Base-by-base conservation (phyloP, 2,329 filamentous ascomycete species). In the Exophiala aquamarina region DNA sequence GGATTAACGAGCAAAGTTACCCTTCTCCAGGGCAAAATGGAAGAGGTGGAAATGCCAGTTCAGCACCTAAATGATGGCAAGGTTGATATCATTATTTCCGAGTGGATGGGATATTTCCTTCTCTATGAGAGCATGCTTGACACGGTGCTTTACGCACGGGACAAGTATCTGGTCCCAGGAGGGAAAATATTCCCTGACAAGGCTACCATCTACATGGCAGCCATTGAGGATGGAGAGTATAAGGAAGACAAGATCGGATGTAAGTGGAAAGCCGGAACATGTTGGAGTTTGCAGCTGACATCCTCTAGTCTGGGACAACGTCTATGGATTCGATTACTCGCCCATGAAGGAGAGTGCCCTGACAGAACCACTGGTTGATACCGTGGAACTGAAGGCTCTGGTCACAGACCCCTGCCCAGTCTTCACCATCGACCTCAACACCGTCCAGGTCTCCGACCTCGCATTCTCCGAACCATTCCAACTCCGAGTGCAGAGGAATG, bases 101-200 rank as follows among this genome's bases (percentile, higher is more conserved):
- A 98, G 77, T 98, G 93, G 93, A 98, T 98, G 93, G 93, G 93
- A 26, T 98, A 98, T 76, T 97, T 97, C 77, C 76, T 98, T 43
- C 83, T 98, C 52, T 98, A 98, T 73, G 93, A 98, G 82, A 88
- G 82, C 81, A 98, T 98, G 93, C 73, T 98, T 65, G 93, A 98
- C 75, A 98, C 93, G 23, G 93, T 98, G 41, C 81, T 98, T 50
- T 97, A 96, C 67, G 93, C 93, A 19, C 85, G 93, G 61, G 93
- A 98, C 78, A 86, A 79, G 68, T 98, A 95, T 71, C 83, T 98
- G 52, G 77, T 75, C 55, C 85, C 87, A 67, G 87, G 87, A 59
- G 92, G 92, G 56, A 77, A 96, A 62, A 97, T 98, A 72, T 97
- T 97, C 81, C 93, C 93, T 15, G 93, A 98, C 75, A 97, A 95